These are phyloP conservation scores for Trichoderma koningii DNA, from an alignment of 2,329 filamentous ascomycete genomes.

Conservation along the genomic window DNA sequence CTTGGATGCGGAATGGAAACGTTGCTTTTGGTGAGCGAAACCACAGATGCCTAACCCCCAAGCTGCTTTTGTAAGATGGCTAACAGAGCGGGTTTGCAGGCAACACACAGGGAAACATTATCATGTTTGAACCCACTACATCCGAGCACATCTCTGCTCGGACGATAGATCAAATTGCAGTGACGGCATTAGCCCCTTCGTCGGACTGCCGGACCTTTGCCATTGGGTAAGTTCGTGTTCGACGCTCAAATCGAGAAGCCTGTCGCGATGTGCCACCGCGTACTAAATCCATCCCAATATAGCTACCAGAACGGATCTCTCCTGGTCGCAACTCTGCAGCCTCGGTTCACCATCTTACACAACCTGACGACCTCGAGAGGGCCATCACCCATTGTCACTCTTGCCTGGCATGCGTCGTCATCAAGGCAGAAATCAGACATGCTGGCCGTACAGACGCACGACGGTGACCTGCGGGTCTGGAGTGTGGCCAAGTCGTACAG, in stretches of 20 bases:
- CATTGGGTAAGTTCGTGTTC: constrained; percentile 68
- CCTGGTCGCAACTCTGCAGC: constrained; percentile 83
- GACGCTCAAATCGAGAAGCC: background rate
- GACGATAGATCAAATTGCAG: constrained; percentile 88
- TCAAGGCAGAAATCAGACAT: constrained; percentile 97
- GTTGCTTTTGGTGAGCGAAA: constrained; percentile 81
- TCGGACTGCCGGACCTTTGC: constrained; percentile 92
- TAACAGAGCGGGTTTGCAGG: constrained; percentile 54
- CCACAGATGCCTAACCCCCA: background rate
- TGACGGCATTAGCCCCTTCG: constrained; percentile 88
- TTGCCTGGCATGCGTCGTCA: constrained; percentile 96
- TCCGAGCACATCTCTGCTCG: constrained; percentile 89
- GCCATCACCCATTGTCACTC: constrained; percentile 81
- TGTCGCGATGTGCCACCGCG: background rate
- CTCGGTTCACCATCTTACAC: constrained; percentile 90
- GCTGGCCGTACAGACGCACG: constrained; percentile 88
- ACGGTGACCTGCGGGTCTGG: constrained; percentile 94
- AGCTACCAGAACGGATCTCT: constrained; percentile 96
- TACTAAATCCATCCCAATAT: background rate
- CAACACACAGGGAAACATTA: constrained; percentile 88
- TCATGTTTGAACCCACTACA: constrained; percentile 89
- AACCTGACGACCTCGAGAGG: constrained; percentile 81
- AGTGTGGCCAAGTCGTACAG: constrained; percentile 83
- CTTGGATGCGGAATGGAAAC: constrained; percentile 97
- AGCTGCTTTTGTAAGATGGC: background rate